Percentiles rank a stretch among this genome's conserved stretches.
Conservation (phyloP, 192 early-diverging fungal genomes). For the Coemansia reversa region DNA sequence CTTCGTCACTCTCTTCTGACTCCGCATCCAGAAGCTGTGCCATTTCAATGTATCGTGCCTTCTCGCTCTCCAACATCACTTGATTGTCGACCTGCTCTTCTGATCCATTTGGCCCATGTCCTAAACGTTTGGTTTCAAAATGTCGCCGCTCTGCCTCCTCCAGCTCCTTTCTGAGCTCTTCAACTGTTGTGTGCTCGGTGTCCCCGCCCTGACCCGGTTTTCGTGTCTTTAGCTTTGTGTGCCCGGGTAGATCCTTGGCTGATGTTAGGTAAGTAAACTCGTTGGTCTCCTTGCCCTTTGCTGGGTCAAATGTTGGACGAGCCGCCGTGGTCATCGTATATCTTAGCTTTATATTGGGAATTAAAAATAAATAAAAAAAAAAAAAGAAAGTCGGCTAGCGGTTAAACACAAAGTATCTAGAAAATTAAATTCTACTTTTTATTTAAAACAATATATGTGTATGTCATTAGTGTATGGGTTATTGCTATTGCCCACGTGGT, state of each 20-base stretch:
- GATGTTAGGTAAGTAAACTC: constrained; percentile 65
- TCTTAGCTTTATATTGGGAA: too few relatives aligned
- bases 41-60: constrained; percentile 46
- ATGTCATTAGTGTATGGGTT: too few relatives aligned
- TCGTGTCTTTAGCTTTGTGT: constrained; percentile 77
- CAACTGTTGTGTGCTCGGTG: constrained; percentile 56
- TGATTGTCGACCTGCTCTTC: neutral
- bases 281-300: constrained; percentile 64
- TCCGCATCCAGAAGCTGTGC: constrained; percentile 44
- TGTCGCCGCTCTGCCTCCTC: constrained; percentile 66
- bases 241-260: constrained; percentile 69
- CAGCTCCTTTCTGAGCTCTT: constrained; percentile 67
- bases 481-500: too few relatives aligned
- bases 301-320: constrained; percentile 76
- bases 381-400: neutral
- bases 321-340: constrained; percentile 62
- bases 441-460: too few relatives aligned
- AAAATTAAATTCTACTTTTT: too few relatives aligned
- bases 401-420: too few relatives aligned
- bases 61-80: constrained; percentile 20
- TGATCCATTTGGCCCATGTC: neutral
- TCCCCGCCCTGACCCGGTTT: constrained; percentile 65
- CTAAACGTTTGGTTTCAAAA: constrained; percentile 57
- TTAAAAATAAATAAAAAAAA: too few relatives aligned
- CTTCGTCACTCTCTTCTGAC: constrained; percentile 55